A percentile compares a stretch with the other conserved stretches of the same genome.
Conservation (phyloP, 306 rosid genomes). For the Hippophae rhamnoides region DNA sequence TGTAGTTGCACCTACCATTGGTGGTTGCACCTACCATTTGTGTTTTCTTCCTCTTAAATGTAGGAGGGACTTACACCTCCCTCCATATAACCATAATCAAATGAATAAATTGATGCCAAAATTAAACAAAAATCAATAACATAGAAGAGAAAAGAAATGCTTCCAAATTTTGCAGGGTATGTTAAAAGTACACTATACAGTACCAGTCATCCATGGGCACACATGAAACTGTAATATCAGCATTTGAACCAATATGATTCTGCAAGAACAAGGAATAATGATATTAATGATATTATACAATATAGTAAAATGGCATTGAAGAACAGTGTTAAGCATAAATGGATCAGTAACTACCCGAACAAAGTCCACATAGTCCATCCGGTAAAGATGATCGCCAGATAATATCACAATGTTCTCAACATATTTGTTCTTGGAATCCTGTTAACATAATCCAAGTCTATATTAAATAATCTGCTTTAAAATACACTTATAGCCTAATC, state of each 20-base stretch:
- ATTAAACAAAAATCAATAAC: no score
- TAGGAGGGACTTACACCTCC: no score
- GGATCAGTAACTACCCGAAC: constrained; percentile 52
- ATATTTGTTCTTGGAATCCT: constrained; percentile 79
- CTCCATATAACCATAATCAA: no score
- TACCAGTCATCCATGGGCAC: constrained; percentile 61
- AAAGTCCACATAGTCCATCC: constrained; percentile 92
- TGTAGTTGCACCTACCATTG: no score
- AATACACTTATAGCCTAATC: background rate
- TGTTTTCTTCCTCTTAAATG: no score
- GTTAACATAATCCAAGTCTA: constrained; percentile 17
- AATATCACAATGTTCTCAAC: constrained; percentile 71
- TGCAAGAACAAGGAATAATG: constrained; percentile 25
- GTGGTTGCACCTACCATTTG: no score
- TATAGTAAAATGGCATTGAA: background rate
- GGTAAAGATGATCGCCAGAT: constrained; percentile 86
- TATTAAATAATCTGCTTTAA: constrained; percentile 1
- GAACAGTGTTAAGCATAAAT: background rate
- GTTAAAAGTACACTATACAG: constrained; percentile 20
- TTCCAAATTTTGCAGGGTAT: background rate
- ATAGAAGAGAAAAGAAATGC: background rate
- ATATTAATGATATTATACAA: constrained; percentile 13
- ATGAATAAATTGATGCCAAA: no score
- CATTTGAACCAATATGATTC: constrained; percentile 71
- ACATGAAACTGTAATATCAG: constrained; percentile 77